A percentile compares a stretch with the other conserved stretches of the same genome.
These are phyloP conservation scores for Phytophthora crassamura DNA, from an alignment of 352 stramenopile species.

Conservation along the genomic window DNA sequence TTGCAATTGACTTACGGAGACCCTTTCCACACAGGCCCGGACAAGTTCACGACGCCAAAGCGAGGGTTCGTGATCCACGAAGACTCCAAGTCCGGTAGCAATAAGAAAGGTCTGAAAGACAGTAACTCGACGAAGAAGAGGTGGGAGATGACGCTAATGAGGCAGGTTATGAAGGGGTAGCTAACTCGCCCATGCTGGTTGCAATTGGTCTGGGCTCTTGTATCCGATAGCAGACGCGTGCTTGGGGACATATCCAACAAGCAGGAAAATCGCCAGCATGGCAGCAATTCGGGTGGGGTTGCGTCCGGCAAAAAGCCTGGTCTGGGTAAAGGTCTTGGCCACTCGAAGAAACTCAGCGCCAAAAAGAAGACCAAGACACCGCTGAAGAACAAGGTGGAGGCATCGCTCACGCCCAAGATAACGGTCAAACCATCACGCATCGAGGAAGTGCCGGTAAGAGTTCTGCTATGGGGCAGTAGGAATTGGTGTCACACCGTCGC, in stretches of 20 bases:
- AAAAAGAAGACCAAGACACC: conserved; percentile 28
- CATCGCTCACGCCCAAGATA: conserved; percentile 19
- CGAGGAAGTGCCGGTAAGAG: conserved; percentile 53
- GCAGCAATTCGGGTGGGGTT: conserved; percentile 7
- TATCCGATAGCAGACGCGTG: conserved; percentile 51
- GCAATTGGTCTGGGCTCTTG: background rate
- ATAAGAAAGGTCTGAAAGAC: conserved; percentile 45
- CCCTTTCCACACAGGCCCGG: conserved; percentile 7
- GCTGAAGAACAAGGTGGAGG: conserved; percentile 18
- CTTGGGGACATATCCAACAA: conserved; percentile 85
- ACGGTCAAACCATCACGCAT: conserved; percentile 12
- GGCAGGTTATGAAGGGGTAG: background rate
- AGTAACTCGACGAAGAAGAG: conserved; percentile 50
- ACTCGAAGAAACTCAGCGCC: conserved; percentile 32
- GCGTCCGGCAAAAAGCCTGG: conserved; percentile 36
- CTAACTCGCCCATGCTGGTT: background rate
- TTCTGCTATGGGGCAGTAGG: background rate
- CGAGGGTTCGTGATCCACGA: conserved; percentile 49
- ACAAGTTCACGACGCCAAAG: conserved; percentile 43
- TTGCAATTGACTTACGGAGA: background rate
- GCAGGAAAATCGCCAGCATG: conserved; percentile 44
- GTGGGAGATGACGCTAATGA: conserved; percentile 25
- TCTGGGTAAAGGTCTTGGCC: conserved; percentile 20
- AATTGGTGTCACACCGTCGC: background rate
- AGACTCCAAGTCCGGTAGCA: conserved; percentile 38